Percentiles rank a stretch among this genome's conserved stretches.
phyloP scores from a whole-genome alignment of 2,329 filamentous ascomycete species.

The Aphanoascus verrucosus region DNA sequence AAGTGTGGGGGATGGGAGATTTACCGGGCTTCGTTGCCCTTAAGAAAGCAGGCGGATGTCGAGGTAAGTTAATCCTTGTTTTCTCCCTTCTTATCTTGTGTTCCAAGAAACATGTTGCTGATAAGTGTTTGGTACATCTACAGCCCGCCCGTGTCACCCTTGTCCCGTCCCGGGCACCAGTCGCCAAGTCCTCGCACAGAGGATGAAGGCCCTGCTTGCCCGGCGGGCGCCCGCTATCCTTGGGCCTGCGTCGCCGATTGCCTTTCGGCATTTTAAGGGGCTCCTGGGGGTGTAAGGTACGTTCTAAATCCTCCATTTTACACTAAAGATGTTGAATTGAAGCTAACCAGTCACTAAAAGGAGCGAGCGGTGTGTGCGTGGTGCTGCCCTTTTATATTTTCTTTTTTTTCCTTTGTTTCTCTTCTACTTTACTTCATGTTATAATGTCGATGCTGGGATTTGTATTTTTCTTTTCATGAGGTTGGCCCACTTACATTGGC shows the following conservation, averaged over 20 bases:
- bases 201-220: constrained; percentile 2
- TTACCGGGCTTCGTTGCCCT: constrained; percentile 1
- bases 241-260: neutral
- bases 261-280: neutral
- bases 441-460: neutral
- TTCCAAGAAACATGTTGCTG: neutral
- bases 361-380: too few species aligned
- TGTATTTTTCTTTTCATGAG: too few species aligned
- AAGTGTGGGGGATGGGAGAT: constrained; percentile 6
- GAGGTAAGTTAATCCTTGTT: neutral
- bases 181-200: constrained; percentile 1
- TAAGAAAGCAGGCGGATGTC: neutral
- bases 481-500: too few species aligned
- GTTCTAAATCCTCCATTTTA: neutral
- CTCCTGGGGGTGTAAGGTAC: neutral
- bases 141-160: neutral
- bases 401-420: constrained; percentile 2
- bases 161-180: neutral
- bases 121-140: neutral
- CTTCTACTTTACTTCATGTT: neutral
- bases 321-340: neutral
- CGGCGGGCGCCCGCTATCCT: neutral
- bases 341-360: too few species aligned
- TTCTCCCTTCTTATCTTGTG: neutral
- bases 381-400: neutral